Conservation (phyloP, 1,284 basidiomycete species). For the Neotropicomus parvogracilis region DNA sequence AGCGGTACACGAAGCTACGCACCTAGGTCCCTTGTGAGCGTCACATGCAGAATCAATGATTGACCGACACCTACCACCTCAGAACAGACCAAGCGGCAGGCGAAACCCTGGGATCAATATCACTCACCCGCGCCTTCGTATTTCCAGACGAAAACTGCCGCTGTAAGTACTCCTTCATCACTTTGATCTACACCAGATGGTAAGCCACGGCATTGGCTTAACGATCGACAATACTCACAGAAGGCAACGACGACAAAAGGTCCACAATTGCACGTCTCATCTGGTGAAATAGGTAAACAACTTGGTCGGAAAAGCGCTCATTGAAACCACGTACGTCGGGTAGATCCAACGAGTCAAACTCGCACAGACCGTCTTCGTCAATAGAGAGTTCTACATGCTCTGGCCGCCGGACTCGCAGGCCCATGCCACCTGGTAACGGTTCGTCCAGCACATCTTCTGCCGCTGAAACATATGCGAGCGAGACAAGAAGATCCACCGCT, state of each 20-base stretch:
- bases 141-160: constrained; percentile 45
- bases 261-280: constrained; percentile 45
- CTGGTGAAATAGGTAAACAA: constrained; percentile 23
- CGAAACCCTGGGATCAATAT: constrained; percentile 43
- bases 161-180: constrained; percentile 55
- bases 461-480: constrained; percentile 55
- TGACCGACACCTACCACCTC: constrained; percentile 45
- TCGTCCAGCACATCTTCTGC: constrained; percentile 48
- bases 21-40: constrained; percentile 37
- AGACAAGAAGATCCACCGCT: constrained; percentile 59
- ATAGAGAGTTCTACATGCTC: constrained; percentile 13
- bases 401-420: constrained; percentile 44
- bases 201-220: not conserved
- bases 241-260: constrained; percentile 46
- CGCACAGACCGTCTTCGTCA: constrained; percentile 39
- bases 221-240: constrained; percentile 34
- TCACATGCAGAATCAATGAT: not conserved
- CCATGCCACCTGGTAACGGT: constrained; percentile 56
- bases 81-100: constrained; percentile 60
- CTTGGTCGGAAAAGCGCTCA: not conserved
- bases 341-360: constrained; percentile 46
- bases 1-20: constrained; percentile 62
- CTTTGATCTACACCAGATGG: constrained; percentile 37
- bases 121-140: constrained; percentile 47
- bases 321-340: constrained; percentile 30